Conservation (phyloP, 1,139 yeast genomes). For the Debaryomyces sp. region DNA sequence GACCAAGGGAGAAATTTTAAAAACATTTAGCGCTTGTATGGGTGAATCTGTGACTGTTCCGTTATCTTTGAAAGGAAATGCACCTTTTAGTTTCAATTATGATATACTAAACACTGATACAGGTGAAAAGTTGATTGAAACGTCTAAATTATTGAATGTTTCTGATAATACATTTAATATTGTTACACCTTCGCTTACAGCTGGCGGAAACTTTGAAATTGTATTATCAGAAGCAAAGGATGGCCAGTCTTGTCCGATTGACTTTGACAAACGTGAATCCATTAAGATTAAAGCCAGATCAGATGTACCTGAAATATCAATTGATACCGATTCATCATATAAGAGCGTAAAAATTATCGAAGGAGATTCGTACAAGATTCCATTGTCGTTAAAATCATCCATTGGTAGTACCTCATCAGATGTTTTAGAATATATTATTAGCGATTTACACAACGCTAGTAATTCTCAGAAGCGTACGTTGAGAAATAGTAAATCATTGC, state of each 20-base stretch:
- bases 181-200: slow-evolving; percentile 52
- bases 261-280: slow-evolving; percentile 52
- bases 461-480: slow-evolving; percentile 25
- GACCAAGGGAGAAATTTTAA: slow-evolving; percentile 14
- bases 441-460: slow-evolving; percentile 25
- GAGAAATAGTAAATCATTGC: slow-evolving; percentile 40
- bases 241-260: slow-evolving; percentile 72
- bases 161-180: slow-evolving; percentile 39
- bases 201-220: slow-evolving; percentile 74
- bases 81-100: slow-evolving; percentile 74
- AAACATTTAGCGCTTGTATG: slow-evolving; percentile 38
- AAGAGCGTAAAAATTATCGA: slow-evolving; percentile 51
- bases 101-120: slow-evolving; percentile 41
- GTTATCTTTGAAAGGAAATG: slow-evolving; percentile 69
- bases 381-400: slow-evolving; percentile 48
- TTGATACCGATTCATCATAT: slow-evolving; percentile 23
- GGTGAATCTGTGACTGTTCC: slow-evolving; percentile 47
- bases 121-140: slow-evolving; percentile 42
- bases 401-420: slow-evolving; percentile 29
- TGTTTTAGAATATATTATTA: slow-evolving; percentile 27
- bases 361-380: slow-evolving; percentile 61
- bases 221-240: slow-evolving; percentile 69
- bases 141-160: slow-evolving; percentile 48
- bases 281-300: slow-evolving; percentile 65
- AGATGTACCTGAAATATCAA: slow-evolving; percentile 54